Conservation (phyloP, 179 eudicot genomes). For the Gypsophila paniculata region DNA sequence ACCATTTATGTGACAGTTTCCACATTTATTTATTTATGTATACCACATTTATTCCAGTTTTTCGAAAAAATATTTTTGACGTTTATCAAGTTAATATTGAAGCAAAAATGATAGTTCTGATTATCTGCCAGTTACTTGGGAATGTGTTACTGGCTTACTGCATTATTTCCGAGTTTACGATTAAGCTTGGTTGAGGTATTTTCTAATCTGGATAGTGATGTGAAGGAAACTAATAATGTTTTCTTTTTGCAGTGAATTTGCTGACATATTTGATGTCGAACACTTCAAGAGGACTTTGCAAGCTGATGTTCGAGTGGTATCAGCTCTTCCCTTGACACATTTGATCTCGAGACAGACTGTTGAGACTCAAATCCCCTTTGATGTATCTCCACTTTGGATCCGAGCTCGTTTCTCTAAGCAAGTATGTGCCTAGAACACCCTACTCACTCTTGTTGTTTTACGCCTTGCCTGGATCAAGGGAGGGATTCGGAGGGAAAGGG, state of each 20-base stretch:
- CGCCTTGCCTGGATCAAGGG: no score
- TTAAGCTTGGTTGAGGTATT: background rate
- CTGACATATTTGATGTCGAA: constrained; percentile 68
- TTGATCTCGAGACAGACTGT: constrained; percentile 53
- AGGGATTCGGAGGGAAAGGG: no score
- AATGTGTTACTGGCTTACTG: background rate
- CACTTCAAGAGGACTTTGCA: constrained; percentile 74
- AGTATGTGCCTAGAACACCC: constrained; percentile 29
- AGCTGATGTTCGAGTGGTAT: constrained; percentile 67
- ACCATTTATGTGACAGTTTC: no score
- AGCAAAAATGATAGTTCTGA: background rate
- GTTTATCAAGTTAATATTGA: background rate
- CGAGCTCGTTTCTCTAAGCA: constrained; percentile 63
- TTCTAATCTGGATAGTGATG: background rate
- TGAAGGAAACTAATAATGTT: background rate
- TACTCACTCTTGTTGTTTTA: background rate
- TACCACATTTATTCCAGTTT: no score
- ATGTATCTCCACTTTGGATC: constrained; percentile 70
- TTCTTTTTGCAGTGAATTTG: constrained; percentile 51
- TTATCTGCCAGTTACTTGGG: background rate
- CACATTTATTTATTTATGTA: no score
- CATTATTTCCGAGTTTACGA: background rate
- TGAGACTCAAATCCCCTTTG: constrained; percentile 56
- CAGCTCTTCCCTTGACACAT: constrained; percentile 71
- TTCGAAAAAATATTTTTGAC: no score